These are phyloP conservation scores for Taphrina flavorubra DNA, from an alignment of 1,139 yeast genomes.

Conservation along the genomic window DNA sequence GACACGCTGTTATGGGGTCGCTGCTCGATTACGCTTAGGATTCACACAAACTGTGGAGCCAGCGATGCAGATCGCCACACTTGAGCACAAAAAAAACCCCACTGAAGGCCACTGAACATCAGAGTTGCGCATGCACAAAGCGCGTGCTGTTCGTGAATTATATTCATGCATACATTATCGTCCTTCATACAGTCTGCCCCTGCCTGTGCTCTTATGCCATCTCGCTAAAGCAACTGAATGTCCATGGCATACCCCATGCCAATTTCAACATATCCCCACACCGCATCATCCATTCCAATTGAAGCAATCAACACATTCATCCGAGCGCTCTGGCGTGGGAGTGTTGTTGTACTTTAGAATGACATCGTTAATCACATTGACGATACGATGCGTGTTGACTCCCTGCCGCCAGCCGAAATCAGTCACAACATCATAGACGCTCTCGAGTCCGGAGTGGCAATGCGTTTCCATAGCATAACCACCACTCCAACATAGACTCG, in stretches of 20 bases:
- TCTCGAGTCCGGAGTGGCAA: constrained; percentile 89
- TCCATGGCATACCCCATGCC: neutral
- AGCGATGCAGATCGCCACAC: too few species aligned
- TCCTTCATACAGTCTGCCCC: neutral
- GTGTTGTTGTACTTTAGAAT: constrained; percentile 74
- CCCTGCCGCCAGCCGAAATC: constrained; percentile 93
- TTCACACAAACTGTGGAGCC: too few species aligned
- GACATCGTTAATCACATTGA: constrained; percentile 85
- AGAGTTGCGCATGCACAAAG: too few species aligned
- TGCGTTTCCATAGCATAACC: constrained; percentile 98
- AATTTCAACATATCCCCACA: neutral
- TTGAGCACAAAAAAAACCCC: too few species aligned
- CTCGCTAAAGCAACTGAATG: neutral
- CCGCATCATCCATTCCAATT: constrained; percentile 66
- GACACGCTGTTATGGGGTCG: too few species aligned
- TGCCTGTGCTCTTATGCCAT: neutral
- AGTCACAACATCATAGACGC: constrained; percentile 86
- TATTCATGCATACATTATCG: neutral
- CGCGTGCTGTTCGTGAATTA: too few species aligned
- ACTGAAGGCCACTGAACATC: too few species aligned
- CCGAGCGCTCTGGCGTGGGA: constrained; percentile 77
- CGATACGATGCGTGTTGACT: constrained; percentile 85
- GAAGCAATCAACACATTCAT: constrained; percentile 82
- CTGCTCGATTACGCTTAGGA: too few species aligned
- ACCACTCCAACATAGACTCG: constrained; percentile 84